Evolutionary conservation across 805 yeast species (phyloP).

Genomic region (Myxozyma neglecta): DNA sequence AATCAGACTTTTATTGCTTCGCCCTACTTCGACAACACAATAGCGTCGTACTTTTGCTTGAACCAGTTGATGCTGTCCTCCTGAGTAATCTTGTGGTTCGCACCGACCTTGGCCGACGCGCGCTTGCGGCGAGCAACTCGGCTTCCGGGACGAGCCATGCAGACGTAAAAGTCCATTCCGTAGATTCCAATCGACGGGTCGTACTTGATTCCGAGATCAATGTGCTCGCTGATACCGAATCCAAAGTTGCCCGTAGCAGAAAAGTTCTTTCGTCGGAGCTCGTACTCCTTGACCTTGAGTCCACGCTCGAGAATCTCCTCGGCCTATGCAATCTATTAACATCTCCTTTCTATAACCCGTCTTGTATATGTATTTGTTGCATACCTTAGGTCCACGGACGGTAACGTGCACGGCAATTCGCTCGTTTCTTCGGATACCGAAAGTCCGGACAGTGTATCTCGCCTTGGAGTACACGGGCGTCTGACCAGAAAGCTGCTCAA

Average conservation of each 20-base stretch:
- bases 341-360: neutral
- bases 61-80: slow-evolving; percentile 97
- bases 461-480: slow-evolving; percentile 99
- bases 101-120: slow-evolving; percentile 83
- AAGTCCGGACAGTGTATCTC: slow-evolving; percentile 99
- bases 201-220: slow-evolving; percentile 99
- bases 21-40: slow-evolving; percentile 56
- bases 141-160: slow-evolving; percentile 98
- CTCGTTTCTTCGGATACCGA: slow-evolving; percentile 99
- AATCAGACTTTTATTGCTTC: neutral
- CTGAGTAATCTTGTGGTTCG: slow-evolving; percentile 86
- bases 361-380: slow-evolving; percentile 29
- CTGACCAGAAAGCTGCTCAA: slow-evolving; percentile 99
- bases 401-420: slow-evolving; percentile 99
- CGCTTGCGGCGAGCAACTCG: slow-evolving; percentile 96
- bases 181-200: slow-evolving; percentile 95
- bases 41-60: slow-evolving; percentile 99
- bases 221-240: slow-evolving; percentile 99
- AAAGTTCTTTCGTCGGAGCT: slow-evolving; percentile 91
- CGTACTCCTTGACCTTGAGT: slow-evolving; percentile 99
- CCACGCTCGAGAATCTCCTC: slow-evolving; percentile 99
- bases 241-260: slow-evolving; percentile 99
- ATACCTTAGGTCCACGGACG: slow-evolving; percentile 92
- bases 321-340: slow-evolving; percentile 46
- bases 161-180: slow-evolving; percentile 99